These are phyloP conservation scores for Blastocrithidia nonstop DNA, from an alignment of 208 protist species.

Conservation along the genomic window DNA sequence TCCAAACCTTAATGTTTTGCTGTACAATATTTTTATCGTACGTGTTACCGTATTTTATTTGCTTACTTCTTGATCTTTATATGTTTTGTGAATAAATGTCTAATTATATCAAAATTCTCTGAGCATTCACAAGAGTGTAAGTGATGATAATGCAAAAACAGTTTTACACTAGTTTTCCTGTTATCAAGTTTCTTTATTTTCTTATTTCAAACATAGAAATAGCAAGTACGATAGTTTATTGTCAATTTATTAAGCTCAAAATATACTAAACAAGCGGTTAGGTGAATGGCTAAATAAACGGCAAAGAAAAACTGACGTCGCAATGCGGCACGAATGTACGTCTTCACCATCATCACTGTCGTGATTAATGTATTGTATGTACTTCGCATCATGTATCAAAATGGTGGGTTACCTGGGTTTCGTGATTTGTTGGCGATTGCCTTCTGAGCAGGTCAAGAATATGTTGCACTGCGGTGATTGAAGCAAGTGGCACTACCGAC, in stretches of 20 bases:
- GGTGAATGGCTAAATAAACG: constrained; percentile 75
- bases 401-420: constrained; percentile 34
- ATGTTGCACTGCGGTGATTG: constrained; percentile 25
- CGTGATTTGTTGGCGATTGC: constrained; percentile 27
- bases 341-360: constrained; percentile 46
- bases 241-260: not conserved
- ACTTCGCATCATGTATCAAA: constrained; percentile 31
- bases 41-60: too few species aligned
- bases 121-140: too few species aligned
- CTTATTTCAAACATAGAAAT: not conserved
- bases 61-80: too few species aligned
- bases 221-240: not conserved
- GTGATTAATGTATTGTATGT: constrained; percentile 53
- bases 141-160: too few species aligned
- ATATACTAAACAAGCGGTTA: not conserved
- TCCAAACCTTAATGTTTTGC: too few species aligned
- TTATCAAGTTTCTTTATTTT: not conserved
- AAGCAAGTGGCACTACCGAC: constrained; percentile 34
- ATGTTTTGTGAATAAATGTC: too few species aligned
- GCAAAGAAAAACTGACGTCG: constrained; percentile 65
- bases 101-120: too few species aligned
- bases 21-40: too few species aligned
- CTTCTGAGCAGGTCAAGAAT: constrained; percentile 78
- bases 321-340: constrained; percentile 53
- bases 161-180: not conserved